These are phyloP conservation scores for Suhomyces wounanorum DNA, from an alignment of 1,139 yeast species.

Conservation along the genomic window DNA sequence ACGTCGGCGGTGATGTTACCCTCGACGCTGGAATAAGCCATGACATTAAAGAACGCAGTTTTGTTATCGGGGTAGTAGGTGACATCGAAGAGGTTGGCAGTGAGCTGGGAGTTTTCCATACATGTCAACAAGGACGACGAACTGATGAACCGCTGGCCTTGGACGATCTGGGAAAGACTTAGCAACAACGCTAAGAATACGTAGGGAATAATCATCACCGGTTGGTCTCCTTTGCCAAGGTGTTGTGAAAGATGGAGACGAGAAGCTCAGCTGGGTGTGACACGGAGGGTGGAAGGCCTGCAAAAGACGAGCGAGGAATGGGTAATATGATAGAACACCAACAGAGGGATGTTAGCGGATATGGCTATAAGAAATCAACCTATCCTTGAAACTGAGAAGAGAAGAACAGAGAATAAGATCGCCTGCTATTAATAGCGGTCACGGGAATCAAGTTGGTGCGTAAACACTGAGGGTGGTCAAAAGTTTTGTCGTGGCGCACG, in stretches of 20 bases:
- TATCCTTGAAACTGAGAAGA: neutral
- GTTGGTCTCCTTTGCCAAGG: neutral
- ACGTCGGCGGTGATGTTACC: conserved; percentile 71
- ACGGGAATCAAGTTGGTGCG: conserved; percentile 2
- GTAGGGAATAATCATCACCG: conserved; percentile 2
- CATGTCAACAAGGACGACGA: conserved; percentile 87
- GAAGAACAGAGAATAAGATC: conserved; percentile 1
- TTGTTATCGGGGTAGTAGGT: conserved; percentile 64
- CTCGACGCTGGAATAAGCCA: conserved; percentile 78
- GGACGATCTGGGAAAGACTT: conserved; percentile 11
- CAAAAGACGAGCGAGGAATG: neutral
- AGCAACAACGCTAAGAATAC: conserved; percentile 5
- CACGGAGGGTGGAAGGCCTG: neutral
- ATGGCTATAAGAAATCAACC: neutral
- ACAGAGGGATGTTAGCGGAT: neutral
- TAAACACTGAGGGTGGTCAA: neutral
- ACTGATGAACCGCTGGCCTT: conserved; percentile 36
- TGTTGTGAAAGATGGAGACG: neutral
- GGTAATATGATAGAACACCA: neutral
- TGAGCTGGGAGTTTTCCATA: conserved; percentile 85
- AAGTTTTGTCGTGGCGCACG: neutral
- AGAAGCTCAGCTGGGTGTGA: neutral
- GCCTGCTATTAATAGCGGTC: conserved; percentile 8
- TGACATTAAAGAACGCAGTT: conserved; percentile 65
- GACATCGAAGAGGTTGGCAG: conserved; percentile 86